Percentiles rank a stretch among this genome's conserved stretches.
Conservation (phyloP, 2,329 filamentous ascomycete genomes). For the Cytospora paraplurivora region DNA sequence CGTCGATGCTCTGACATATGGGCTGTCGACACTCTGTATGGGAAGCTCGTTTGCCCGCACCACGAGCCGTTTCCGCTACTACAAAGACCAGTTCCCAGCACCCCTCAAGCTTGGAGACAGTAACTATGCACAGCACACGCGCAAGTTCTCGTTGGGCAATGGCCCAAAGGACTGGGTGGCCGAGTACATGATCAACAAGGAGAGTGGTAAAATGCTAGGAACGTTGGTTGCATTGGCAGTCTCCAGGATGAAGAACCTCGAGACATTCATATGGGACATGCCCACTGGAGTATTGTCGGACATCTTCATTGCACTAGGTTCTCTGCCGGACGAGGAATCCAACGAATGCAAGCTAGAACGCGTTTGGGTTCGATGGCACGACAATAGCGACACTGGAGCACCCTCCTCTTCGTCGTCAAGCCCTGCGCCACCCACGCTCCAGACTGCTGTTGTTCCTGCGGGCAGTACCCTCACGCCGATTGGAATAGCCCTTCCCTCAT, state of each 20-base stretch:
- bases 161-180: constrained; percentile 76
- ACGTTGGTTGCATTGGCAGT: constrained; percentile 78
- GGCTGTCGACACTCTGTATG: constrained; percentile 77
- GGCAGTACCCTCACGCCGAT: constrained; percentile 46
- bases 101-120: constrained; percentile 48
- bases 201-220: constrained; percentile 86
- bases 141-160: constrained; percentile 84
- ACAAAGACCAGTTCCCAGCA: constrained; percentile 27
- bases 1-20: constrained; percentile 82
- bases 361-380: constrained; percentile 82
- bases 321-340: constrained; percentile 63
- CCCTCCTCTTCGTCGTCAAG: constrained; percentile 37
- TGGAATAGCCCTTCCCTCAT: constrained; percentile 42
- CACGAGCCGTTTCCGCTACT: constrained; percentile 40
- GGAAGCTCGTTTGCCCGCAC: constrained; percentile 52
- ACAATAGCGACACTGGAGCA: constrained; percentile 60
- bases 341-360: constrained; percentile 68
- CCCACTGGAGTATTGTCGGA: constrained; percentile 80
- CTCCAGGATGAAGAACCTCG: constrained; percentile 79
- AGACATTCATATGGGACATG: constrained; percentile 88
- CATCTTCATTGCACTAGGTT: constrained; percentile 77
- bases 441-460: constrained; percentile 34
- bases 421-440: constrained; percentile 30
- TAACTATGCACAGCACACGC: constrained; percentile 75
- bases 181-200: constrained; percentile 80